Evolutionary conservation across 2,329 filamentous ascomycete species (phyloP), one percentile per base, ranked within the genome.

Genomic region (Epichloe festucae): DNA sequence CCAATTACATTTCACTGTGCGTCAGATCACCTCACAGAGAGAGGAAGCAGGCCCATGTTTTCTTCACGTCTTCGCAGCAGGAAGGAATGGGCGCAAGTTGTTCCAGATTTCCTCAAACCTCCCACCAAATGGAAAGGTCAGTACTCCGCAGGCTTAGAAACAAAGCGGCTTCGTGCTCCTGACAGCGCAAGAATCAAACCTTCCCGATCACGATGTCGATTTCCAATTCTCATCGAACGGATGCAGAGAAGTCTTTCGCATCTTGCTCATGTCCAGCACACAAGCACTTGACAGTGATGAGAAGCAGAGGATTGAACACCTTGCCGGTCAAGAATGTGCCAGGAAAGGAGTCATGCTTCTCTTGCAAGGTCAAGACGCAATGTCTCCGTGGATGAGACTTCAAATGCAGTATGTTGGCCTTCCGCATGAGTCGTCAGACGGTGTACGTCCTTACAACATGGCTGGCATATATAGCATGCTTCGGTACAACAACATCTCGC

Each of bases 171-270:
- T n/a, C n/a, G 34, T 44, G 14, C 12, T 21, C 17, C 31, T 51
- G n/a, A 40, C 40, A 6, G 21, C 38, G 48, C 36, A 46, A 77
- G 75, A 76, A 59, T 57, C 59, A 3, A 62, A 58, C 15, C 61
- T 78, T 3, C 58, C 63, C 15, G 67, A 65, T 2, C 70, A 77
- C 54, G 76, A 78, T 55, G 57, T 77, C 34, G 70, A 70, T 14
- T 63, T 78, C 39, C 63, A 63, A 4, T 50, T 73, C 19, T 48
- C 45, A 43, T 52, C 38, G 19, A 39, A 27, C 34, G 43, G 21
- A n/a, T 45, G 21, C 40, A 49, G 15, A 1, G 23, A 21, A 7
- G 50, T 61, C 6, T 66, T 73, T 46, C 67, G 66, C 23, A 63
- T 68, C 27, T 55, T 75, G 14, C 67, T 76, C 5, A 57, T 77